Base-by-base conservation (phyloP, 176 grass and related monocot genomes). In the Triticum monococcum region DNA sequence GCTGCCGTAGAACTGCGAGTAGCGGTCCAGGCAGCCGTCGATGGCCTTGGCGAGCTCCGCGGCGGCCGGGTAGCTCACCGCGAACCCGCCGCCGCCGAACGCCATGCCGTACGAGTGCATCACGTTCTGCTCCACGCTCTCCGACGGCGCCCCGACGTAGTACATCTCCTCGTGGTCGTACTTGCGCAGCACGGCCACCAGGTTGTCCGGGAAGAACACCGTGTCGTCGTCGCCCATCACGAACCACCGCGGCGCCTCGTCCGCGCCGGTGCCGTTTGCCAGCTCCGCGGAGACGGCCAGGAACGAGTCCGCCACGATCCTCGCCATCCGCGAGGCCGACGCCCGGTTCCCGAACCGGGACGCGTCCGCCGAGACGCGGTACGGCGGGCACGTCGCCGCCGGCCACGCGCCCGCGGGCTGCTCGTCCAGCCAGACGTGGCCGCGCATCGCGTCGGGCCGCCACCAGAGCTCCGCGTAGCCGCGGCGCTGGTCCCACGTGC, bases 161-260 rank as follows among this genome's bases (percentile, higher is more conserved):
- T 96, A 92, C 92, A 99, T 90, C 88, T 99, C 88, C 85, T 84
- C 28, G 86, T 99, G 90, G 85, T 99, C 90, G 80, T 99, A 99
- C 87, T 99, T 99, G 48, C 87, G 57, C 88, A 99, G 91, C 86
- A 89, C 89, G 5, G 80, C 82, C 76, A 92, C 86, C 16, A 98
- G 86, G 86, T 98, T 98, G 45, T 98, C 93, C 68, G 83, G 81
- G 90, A 98, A 98, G 93, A 98, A 98, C 35, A 98, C 84, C 8
- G 96, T 98, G 93, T 98, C 96, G 86, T 98, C 96, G 86, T 98
- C 96, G 22, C 96, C 96, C 93, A 95, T 95, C 71, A 95, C 93
- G 80, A 95, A 95, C 96, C 96, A 98, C 81, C 96, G 81, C 57
- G 78, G 85, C 75, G 68, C 81, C 11, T 25, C 64, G 56, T 46